Evolutionary conservation across 1,139 yeast species (phyloP), one percentile per base, ranked within the genome.

Genomic region (Komagataea norvegica): DNA sequence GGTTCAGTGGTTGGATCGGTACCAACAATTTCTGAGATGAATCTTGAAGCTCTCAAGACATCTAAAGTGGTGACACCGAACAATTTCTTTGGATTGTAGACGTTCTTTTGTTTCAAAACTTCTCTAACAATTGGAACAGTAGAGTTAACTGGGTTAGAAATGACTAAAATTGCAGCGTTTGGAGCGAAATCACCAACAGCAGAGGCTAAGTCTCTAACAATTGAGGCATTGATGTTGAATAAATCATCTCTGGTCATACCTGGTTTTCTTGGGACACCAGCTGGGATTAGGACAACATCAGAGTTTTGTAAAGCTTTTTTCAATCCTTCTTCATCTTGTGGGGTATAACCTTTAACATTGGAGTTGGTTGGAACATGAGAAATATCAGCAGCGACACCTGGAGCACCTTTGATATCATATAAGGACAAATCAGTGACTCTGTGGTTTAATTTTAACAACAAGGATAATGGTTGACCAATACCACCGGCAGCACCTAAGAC

Each of bases 181-280:
- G 97, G 97, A 55, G 87, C 75, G 61, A 74, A 66, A 57, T 82
- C 86, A 49, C 95, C 96, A 55, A 83, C 79, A 29, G 94, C 89
- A 64, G 82, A 75, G 53, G 96, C 94, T 61, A 91, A 75, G 60
- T 83, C 95, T 63, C 93, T 81, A 49, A 91, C 95, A 61, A 91
- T 91, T 36, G 94, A 83, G 36, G 98, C 98, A 62, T 91, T 91
- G 68, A 94, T 89, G 73, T 87, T 86, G 81, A 91, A 91, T 61
- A 91, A 76, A 62, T 91, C 98, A 64, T 91, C 98, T 74, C 94
- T 78, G 57, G 97, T 88, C 97, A 89, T 89, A 61, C 97, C 97
- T 50, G 97, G 97, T 74, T 91, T 91, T 74, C 98, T 85, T 68
- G 98, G 98, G 42, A 91, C 96, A 69, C 98, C 98, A 43, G 98